Base-by-base conservation (phyloP, 768 basidiomycete genomes). In the Boletus fagicola region DNA sequence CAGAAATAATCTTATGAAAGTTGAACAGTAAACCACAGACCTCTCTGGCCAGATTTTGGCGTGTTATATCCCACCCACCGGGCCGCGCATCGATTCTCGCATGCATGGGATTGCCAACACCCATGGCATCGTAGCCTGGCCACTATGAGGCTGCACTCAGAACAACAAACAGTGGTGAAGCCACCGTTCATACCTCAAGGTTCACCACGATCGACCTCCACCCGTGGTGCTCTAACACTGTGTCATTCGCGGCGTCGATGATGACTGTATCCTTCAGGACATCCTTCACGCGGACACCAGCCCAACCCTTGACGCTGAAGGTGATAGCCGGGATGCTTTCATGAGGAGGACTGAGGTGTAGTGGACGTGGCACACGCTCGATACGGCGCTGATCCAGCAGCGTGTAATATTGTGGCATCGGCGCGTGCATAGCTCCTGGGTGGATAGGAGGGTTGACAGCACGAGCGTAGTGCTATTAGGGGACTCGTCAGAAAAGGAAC, bases 191-290 rank as follows among this genome's bases (percentile, higher is more conserved):
- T 16, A 68, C 69, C 59, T 70, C 56, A 18, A 71, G 54, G 10
- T 58, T 59, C 10, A 71, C 22, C 30, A 54, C 52, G 11, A 57
- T 72, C 0, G 55, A 12, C 24, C 70, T 61, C 59, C 66, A 72
- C 4, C 66, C 60, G 2, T 61, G 51, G 7, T 59, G 39, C 3
- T 48, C 64, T 0, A 72, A 44, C 0, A 68, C 46, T 0, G n/a
- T 1, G 15, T 72, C 68, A n/a, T 61, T 26, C 1, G 66, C 50
- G 15, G 15, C 20, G 15, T 71, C 70, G 2, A 72, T 38, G 12
- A 22, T 30, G 22, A 60, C 38, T 0, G 10, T 57, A 5, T 51
- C 51, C 45, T 35, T 59, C 1, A 54, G 30, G 12, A 70, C 1
- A 33, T 72, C 66, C 53, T 22, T 61, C 0, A 56, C 51, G 13